These are phyloP conservation scores for Kodamaea neixiangensis DNA, from an alignment of 805 yeast genomes.

Conservation along the genomic window DNA sequence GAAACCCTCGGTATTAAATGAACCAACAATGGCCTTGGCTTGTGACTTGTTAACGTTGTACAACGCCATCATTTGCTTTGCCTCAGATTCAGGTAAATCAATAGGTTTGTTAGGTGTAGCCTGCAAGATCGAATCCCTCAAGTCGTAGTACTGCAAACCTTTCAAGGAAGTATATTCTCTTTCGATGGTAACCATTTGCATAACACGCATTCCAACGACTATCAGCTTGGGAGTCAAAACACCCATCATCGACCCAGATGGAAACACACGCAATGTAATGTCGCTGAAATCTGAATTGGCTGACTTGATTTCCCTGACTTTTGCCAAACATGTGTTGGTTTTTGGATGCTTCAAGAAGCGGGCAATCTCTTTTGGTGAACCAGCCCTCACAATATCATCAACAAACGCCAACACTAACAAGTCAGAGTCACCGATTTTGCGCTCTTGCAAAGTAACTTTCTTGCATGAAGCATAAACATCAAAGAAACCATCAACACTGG, in stretches of 20 bases:
- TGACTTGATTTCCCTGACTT: constrained; percentile 69
- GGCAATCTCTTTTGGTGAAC: constrained; percentile 21
- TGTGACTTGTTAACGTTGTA: constrained; percentile 83
- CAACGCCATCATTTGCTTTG: constrained; percentile 45
- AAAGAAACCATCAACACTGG: constrained; percentile 81
- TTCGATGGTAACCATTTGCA: constrained; percentile 89
- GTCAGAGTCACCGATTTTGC: constrained; percentile 72
- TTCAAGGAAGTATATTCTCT: constrained; percentile 85
- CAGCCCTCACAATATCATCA: constrained; percentile 18
- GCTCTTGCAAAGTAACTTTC: constrained; percentile 49
- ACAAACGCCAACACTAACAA: constrained; percentile 57
- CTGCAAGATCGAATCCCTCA: constrained; percentile 61
- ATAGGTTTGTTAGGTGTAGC: constrained; percentile 60
- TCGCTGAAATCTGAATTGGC: constrained; percentile 70
- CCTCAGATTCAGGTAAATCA: constrained; percentile 33
- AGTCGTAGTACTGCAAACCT: constrained; percentile 81
- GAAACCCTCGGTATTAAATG: constrained; percentile 71
- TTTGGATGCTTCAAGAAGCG: constrained; percentile 30
- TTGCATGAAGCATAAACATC: constrained; percentile 80
- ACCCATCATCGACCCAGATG: constrained; percentile 52
- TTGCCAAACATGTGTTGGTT: constrained; percentile 70
- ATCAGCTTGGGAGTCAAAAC: constrained; percentile 63
- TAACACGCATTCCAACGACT: constrained; percentile 68
- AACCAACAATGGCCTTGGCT: constrained; percentile 82
- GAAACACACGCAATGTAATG: constrained; percentile 67